phyloP scores from a whole-genome alignment of 2,329 filamentous ascomycete genomes.

The Alternaria angustiovoidea region DNA sequence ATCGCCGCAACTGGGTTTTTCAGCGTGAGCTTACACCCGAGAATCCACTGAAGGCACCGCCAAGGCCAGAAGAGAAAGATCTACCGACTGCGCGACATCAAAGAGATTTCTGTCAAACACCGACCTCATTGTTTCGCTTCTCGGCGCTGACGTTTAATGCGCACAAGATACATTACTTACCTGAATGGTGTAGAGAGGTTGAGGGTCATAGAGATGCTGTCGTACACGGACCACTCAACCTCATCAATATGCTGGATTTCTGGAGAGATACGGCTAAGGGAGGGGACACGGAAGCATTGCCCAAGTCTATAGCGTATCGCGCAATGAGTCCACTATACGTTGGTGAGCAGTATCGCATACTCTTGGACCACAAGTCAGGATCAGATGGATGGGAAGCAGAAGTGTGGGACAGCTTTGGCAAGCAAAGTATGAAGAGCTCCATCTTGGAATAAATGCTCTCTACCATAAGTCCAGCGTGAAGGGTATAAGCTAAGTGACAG shows the following conservation, averaged over 20 bases:
- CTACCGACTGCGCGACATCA: constrained; percentile 26
- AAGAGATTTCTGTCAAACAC: constrained; percentile 70
- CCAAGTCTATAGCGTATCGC: constrained; percentile 39
- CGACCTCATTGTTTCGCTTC: constrained; percentile 84
- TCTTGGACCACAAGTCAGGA: constrained; percentile 22
- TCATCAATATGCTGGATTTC: constrained; percentile 58
- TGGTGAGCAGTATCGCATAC: constrained; percentile 41
- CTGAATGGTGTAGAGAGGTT: constrained; percentile 70
- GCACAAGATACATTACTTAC: constrained; percentile 87
- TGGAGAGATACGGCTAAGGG: constrained; percentile 39
- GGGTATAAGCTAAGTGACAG: constrained; percentile 3
- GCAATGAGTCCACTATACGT: constrained; percentile 46
- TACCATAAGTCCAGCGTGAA: neutral
- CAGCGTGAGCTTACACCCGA: constrained; percentile 52
- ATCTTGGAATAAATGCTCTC: constrained; percentile 30
- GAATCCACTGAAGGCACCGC: constrained; percentile 47
- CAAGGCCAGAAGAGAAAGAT: constrained; percentile 27
- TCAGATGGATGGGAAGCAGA: constrained; percentile 31
- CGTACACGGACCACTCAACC: constrained; percentile 85
- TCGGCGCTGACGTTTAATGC: constrained; percentile 92
- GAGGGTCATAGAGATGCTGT: constrained; percentile 80
- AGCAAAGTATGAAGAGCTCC: constrained; percentile 41
- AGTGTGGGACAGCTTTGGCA: constrained; percentile 46
- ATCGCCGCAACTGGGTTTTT: constrained; percentile 50
- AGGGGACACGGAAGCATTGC: constrained; percentile 27